phyloP scores from a whole-genome alignment of 108 stramenopile genomes.

The Craspedostauros australis region DNA sequence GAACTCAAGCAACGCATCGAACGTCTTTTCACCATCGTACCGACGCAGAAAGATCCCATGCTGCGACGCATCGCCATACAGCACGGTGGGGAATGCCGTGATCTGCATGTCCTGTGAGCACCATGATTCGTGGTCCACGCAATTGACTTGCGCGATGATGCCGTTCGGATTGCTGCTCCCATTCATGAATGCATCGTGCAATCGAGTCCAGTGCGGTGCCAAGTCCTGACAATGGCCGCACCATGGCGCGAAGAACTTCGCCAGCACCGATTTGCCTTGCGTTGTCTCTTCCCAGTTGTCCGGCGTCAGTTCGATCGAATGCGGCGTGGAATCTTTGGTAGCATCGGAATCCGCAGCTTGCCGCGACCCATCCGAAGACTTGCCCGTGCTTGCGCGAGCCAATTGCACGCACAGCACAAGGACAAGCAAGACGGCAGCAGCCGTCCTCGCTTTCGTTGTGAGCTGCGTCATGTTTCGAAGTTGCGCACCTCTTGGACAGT shows the following conservation, averaged over 20 bases:
- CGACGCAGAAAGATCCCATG: conserved; percentile 47
- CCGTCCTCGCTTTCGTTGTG: too few species aligned
- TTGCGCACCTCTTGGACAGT: too few species aligned
- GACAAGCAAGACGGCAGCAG: too few species aligned
- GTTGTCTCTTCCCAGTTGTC: too few species aligned
- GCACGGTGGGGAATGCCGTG: conserved; percentile 46
- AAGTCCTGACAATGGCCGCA: conserved; percentile 78
- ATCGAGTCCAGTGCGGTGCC: conserved; percentile 68
- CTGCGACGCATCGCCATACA: conserved; percentile 42
- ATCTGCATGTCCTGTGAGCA: conserved; percentile 26
- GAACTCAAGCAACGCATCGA: conserved; percentile 37
- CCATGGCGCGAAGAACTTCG: conserved; percentile 84
- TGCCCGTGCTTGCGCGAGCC: too few species aligned
- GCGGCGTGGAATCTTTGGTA: too few species aligned
- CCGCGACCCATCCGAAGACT: too few species aligned
- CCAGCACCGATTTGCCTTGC: conserved; percentile 68
- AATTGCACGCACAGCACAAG: too few species aligned
- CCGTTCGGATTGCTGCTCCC: conserved; percentile 11
- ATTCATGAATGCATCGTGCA: conserved; percentile 43
- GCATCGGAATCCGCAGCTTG: too few species aligned
- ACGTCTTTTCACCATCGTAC: conserved; percentile 37
- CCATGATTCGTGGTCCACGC: conserved; percentile 42
- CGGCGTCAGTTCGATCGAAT: too few species aligned
- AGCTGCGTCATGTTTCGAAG: too few species aligned
- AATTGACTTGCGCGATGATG: conserved; percentile 74